Conservation (phyloP, 106 monocot species). For the Platanthera guangdongensis region DNA sequence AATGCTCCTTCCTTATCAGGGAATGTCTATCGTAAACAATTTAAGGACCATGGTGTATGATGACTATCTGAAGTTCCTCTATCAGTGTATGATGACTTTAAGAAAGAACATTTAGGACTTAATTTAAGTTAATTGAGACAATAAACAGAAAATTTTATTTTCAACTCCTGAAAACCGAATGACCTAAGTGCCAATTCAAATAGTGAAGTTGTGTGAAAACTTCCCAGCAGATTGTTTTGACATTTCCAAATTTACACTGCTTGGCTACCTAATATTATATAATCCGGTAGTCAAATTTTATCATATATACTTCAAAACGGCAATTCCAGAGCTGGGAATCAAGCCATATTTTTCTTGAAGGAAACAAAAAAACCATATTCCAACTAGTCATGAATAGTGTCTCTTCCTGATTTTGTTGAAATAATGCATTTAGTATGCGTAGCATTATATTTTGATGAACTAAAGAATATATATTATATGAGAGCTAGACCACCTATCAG, state of each 20-base stretch:
- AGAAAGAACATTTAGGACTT: no score
- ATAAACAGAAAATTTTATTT: no score
- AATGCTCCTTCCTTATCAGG: not conserved
- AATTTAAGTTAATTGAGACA: no score
- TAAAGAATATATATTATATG: not conserved
- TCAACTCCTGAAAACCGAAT: no score
- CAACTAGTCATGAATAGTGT: not conserved
- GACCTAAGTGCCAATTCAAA: no score
- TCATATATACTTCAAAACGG: no score
- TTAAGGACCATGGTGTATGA: not conserved
- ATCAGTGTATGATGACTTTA: not conserved
- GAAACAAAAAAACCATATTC: not conserved
- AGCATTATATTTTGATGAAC: not conserved
- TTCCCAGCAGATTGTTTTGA: no score
- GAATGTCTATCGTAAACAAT: not conserved
- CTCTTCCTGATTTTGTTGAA: not conserved
- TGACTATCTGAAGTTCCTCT: not conserved
- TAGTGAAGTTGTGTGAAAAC: no score
- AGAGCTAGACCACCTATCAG: not conserved
- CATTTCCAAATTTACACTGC: no score
- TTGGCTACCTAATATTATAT: no score
- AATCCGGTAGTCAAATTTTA: no score
- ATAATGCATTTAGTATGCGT: not conserved
- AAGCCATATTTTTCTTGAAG: not conserved
- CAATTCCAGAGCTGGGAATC: not conserved